A percentile compares a stretch with the other conserved stretches of the same genome.
phyloP scores from a whole-genome alignment of 306 rosid genomes.

The Trichosanthes truncata region DNA sequence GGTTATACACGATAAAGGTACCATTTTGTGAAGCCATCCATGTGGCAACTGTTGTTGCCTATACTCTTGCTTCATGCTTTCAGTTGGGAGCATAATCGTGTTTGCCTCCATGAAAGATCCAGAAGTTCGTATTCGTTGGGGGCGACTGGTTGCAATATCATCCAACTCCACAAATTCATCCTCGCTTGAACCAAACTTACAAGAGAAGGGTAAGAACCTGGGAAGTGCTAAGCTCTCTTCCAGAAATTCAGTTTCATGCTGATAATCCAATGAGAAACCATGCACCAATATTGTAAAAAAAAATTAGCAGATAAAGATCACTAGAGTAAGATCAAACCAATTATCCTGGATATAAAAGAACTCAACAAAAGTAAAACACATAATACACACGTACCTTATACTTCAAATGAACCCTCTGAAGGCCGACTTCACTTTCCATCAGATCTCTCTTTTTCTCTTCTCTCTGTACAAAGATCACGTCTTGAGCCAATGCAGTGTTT shows the following conservation, averaged over 20 bases:
- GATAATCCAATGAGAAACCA: constrained; percentile 4
- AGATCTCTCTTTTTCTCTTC: constrained; percentile 85
- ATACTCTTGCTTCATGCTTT: constrained; percentile 54
- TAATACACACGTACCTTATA: constrained; percentile 47
- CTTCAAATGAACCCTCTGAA: constrained; percentile 91
- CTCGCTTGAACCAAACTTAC: constrained; percentile 44
- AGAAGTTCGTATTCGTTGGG: constrained; percentile 40
- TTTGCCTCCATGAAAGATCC: constrained; percentile 37
- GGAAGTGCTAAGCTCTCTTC: constrained; percentile 49
- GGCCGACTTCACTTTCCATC: constrained; percentile 85
- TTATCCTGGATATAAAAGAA: neutral
- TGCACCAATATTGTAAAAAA: neutral
- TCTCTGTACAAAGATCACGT: constrained; percentile 43
- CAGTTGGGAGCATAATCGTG: constrained; percentile 41
- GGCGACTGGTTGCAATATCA: constrained; percentile 54
- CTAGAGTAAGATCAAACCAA: neutral
- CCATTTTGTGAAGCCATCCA: constrained; percentile 97
- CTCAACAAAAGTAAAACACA: neutral
- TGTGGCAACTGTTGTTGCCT: constrained; percentile 58
- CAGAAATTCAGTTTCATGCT: constrained; percentile 49
- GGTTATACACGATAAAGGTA: constrained; percentile 16
- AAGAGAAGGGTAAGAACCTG: constrained; percentile 31
- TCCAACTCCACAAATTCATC: constrained; percentile 82
- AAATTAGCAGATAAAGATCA: neutral
- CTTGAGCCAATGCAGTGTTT: constrained; percentile 13